Conservation (phyloP, 805 yeast species). For the Candida ipomoeae region DNA sequence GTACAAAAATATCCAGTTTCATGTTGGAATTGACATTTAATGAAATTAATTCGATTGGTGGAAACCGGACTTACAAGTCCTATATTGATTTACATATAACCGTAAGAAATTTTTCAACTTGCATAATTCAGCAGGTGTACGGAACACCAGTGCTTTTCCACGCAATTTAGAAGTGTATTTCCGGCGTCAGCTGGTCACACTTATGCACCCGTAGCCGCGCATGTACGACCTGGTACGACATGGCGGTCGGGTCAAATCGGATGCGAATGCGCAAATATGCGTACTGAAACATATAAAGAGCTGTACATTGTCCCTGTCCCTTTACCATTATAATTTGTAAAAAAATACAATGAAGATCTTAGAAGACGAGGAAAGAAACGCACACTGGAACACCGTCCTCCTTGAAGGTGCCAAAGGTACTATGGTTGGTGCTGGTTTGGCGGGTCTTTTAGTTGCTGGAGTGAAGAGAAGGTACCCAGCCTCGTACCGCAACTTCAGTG, state of each 20-base stretch:
- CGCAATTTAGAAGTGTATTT: neutral
- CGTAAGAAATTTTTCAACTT: too few relatives aligned
- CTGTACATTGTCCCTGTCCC: neutral
- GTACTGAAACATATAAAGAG: neutral
- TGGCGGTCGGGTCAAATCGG: neutral
- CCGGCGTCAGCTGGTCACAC: neutral
- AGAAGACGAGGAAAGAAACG: constrained; percentile 61
- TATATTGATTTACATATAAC: too few relatives aligned
- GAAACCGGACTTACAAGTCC: too few relatives aligned
- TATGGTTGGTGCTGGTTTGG: constrained; percentile 50
- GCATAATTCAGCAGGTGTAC: neutral
- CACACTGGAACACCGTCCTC: constrained; percentile 55
- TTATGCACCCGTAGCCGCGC: neutral
- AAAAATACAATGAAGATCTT: constrained; percentile 56
- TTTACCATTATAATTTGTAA: too few relatives aligned
- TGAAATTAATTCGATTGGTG: too few relatives aligned
- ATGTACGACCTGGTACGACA: neutral
- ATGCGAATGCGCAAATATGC: neutral
- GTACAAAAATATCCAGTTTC: neutral
- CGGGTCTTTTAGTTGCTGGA: constrained; percentile 50
- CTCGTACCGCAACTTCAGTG: constrained; percentile 36
- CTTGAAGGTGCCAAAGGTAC: constrained; percentile 62
- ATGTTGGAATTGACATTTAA: neutral
- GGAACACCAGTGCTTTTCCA: neutral
- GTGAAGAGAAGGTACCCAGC: constrained; percentile 37